Evolutionary conservation across 257 asterid genomes (phyloP).

Genomic region (Leptodermis oblonga): DNA sequence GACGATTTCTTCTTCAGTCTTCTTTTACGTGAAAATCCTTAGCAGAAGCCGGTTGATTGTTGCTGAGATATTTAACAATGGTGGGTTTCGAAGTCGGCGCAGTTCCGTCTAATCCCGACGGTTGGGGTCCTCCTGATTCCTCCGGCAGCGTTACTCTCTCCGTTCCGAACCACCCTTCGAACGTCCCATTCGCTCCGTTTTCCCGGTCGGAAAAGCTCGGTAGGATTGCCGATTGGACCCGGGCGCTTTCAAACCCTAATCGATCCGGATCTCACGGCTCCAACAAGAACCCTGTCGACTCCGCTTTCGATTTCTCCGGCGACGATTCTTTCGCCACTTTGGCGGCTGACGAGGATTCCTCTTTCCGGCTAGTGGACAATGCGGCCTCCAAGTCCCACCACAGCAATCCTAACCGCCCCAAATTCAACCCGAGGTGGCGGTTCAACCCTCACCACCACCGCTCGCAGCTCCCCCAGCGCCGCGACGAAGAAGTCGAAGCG

Average conservation of each 20-base stretch:
- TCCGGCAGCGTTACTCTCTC: constrained; percentile 28
- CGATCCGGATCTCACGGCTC: constrained; percentile 50
- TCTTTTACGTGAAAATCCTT: too few relatives aligned
- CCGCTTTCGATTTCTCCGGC: constrained; percentile 90
- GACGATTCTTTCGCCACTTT: constrained; percentile 85
- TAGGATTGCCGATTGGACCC: constrained; percentile 92
- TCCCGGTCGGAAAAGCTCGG: constrained; percentile 93
- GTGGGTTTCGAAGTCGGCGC: constrained; percentile 67
- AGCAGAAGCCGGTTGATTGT: not conserved
- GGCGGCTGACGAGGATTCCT: constrained; percentile 75
- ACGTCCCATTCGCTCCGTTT: constrained; percentile 89
- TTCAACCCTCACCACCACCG: constrained; percentile 58
- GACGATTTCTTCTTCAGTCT: not conserved
- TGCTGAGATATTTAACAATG: constrained; percentile 26
- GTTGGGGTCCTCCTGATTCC: constrained; percentile 93
- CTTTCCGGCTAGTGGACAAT: constrained; percentile 81
- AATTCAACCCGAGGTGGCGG: constrained; percentile 78
- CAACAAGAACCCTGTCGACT: constrained; percentile 49
- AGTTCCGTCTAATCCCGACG: constrained; percentile 81
- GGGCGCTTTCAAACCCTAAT: constrained; percentile 37
- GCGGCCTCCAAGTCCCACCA: constrained; percentile 58
- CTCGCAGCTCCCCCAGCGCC: constrained; percentile 88
- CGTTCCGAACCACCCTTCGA: constrained; percentile 48
- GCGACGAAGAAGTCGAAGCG: constrained; percentile 92
- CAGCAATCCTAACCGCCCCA: constrained; percentile 65